Evolutionary conservation across 176 grass and related monocot species (phyloP).

Genomic region (Triticum aestivum): DNA sequence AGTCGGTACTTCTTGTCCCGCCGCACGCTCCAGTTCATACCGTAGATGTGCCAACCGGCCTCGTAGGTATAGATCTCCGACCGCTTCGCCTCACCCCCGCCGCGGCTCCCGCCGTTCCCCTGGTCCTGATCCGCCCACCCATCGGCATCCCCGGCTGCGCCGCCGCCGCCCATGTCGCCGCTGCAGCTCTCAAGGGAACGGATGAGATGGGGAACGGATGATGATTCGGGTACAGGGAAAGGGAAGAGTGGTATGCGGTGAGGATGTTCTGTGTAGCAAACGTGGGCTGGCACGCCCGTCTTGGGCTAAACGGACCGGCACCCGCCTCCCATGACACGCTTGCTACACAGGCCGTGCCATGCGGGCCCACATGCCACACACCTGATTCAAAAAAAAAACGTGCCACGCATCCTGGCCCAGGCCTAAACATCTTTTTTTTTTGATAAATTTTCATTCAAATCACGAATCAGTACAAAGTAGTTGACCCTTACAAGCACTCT

Average conservation of each 20-base stretch:
- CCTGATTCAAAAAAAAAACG: too few species aligned
- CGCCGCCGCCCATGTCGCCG: constrained; percentile 39
- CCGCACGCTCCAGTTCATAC: constrained; percentile 99
- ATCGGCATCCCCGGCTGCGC: constrained; percentile 36
- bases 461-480: too few species aligned
- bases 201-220: background rate
- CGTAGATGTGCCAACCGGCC: constrained; percentile 94
- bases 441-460: too few species aligned
- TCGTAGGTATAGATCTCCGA: constrained; percentile 99
- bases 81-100: constrained; percentile 76
- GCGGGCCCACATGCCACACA: too few species aligned
- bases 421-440: too few species aligned
- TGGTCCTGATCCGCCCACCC: constrained; percentile 51
- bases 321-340: too few species aligned
- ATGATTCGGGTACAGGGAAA: background rate
- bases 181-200: constrained; percentile 17
- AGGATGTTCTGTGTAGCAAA: background rate
- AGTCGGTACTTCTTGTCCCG: constrained; percentile 98
- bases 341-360: too few species aligned
- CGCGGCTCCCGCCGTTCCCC: constrained; percentile 30
- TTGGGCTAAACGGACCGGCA: too few species aligned
- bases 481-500: too few species aligned
- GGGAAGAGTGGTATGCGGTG: background rate
- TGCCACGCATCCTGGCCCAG: too few species aligned
- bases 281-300: too few species aligned